Evolutionary conservation across 441 rosid genomes (phyloP).

Genomic region (Croton setiger): DNA sequence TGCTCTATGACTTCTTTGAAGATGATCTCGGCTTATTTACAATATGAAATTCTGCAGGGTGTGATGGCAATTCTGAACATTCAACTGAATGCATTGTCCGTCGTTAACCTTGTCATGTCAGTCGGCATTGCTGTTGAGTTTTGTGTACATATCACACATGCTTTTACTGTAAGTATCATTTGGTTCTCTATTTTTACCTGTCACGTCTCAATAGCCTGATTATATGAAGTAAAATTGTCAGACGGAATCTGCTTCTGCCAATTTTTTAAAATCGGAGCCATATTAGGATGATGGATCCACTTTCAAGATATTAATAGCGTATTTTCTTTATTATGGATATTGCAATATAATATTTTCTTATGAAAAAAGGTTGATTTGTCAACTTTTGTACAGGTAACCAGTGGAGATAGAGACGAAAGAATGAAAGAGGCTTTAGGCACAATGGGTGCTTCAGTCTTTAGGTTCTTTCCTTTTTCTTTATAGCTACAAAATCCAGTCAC

Average conservation of each 20-base stretch:
- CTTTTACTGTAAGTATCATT: conserved; percentile 68
- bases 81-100: conserved; percentile 95
- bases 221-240: not conserved
- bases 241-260: not conserved
- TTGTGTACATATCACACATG: conserved; percentile 96
- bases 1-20: conserved; percentile 9
- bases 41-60: conserved; percentile 57
- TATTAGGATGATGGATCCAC: not conserved
- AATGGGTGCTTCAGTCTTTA: conserved; percentile 99
- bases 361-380: not conserved
- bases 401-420: conserved; percentile 78
- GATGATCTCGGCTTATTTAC: not conserved
- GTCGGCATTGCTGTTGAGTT: conserved; percentile 98
- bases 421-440: conserved; percentile 81
- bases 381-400: conserved; percentile 53
- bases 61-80: conserved; percentile 86
- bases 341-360: not conserved
- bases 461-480: conserved; percentile 36
- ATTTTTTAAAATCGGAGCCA: not conserved
- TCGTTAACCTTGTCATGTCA: conserved; percentile 96
- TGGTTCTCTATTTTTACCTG: not conserved
- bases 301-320: not conserved
- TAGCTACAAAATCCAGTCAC: not conserved
- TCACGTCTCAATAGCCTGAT: not conserved
- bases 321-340: not conserved